Percentiles rank a stretch among this genome's conserved stretches.
These are phyloP conservation scores for Podospora comata DNA, from an alignment of 495 filamentous ascomycete species.

Conservation along the genomic window DNA sequence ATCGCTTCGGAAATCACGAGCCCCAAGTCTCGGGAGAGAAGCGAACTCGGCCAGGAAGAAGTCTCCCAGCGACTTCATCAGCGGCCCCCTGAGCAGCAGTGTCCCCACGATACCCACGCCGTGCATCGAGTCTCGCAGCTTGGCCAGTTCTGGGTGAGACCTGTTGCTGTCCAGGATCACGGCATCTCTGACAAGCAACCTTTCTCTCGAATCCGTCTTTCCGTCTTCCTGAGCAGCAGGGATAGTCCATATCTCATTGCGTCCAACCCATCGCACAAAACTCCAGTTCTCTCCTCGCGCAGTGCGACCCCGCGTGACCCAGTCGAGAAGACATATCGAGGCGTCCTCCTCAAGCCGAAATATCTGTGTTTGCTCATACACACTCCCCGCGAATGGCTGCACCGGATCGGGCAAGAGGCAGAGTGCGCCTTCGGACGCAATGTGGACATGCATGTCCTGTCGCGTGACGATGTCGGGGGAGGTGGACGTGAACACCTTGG, in stretches of 20 bases:
- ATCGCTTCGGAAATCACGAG: conserved; percentile 66
- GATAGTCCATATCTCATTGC: conserved; percentile 78
- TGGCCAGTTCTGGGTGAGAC: conserved; percentile 32
- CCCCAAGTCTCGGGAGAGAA: conserved; percentile 75
- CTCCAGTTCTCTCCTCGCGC: conserved; percentile 91
- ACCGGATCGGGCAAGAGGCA: conserved; percentile 92
- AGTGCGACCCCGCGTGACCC: conserved; percentile 83
- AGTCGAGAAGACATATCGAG: conserved; percentile 80
- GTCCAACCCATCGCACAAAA: conserved; percentile 67
- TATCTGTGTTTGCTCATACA: conserved; percentile 77
- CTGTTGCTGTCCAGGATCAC: conserved; percentile 64
- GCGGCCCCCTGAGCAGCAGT: conserved; percentile 71
- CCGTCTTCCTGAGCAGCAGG: conserved; percentile 7
- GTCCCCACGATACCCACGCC: conserved; percentile 72
- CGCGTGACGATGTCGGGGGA: conserved; percentile 55
- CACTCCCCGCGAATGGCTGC: conserved; percentile 77
- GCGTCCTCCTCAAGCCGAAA: conserved; percentile 61
- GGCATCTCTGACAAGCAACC: conserved; percentile 77
- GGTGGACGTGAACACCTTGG: conserved; percentile 86
- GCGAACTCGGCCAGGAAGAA: conserved; percentile 76
- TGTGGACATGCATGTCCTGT: conserved; percentile 63
- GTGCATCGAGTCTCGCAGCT: conserved; percentile 59
- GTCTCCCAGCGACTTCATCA: conserved; percentile 60
- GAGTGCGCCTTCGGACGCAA: conserved; percentile 63
- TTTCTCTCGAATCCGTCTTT: conserved; percentile 35